These are phyloP conservation scores for Penicillium sp. DNA, from an alignment of 2,329 filamentous ascomycete species.

Conservation along the genomic window DNA sequence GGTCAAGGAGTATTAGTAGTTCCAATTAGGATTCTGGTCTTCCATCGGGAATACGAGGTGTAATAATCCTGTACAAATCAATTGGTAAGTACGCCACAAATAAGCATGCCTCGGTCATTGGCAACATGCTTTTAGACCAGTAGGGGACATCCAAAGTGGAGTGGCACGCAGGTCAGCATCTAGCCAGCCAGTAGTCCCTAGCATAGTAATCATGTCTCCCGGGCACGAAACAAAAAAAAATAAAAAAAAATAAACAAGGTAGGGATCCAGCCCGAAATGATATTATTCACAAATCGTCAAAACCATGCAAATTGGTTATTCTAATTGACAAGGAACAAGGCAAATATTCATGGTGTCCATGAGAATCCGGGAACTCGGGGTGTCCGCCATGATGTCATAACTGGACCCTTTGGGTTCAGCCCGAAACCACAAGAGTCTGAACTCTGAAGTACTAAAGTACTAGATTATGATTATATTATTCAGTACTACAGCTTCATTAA, in stretches of 20 bases:
- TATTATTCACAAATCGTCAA: not conserved
- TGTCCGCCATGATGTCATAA: slow-evolving; percentile 13
- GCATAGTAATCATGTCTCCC: not conserved
- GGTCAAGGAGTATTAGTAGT: too few relatives aligned
- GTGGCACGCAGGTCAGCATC: not conserved
- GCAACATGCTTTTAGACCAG: not conserved
- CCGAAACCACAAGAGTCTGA: not conserved
- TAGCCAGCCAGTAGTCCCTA: not conserved
- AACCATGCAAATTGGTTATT: not conserved
- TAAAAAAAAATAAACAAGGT: not conserved
- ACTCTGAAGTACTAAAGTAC: not conserved
- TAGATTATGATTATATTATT: not conserved
- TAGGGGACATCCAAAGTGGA: not conserved
- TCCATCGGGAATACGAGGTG: too few relatives aligned
- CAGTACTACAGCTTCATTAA: not conserved
- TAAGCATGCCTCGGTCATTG: not conserved
- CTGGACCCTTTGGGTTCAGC: not conserved
- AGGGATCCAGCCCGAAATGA: too few relatives aligned
- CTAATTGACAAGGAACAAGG: not conserved
- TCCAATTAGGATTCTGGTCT: too few relatives aligned
- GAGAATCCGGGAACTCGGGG: slow-evolving; percentile 3
- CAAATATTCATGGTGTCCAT: not conserved
- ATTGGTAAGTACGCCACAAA: not conserved
- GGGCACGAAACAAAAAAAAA: too few relatives aligned
- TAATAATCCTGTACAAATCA: too few relatives aligned